Evolutionary conservation across 2,329 filamentous ascomycete species (phyloP).

Genomic region (Aspergillus flavus): DNA sequence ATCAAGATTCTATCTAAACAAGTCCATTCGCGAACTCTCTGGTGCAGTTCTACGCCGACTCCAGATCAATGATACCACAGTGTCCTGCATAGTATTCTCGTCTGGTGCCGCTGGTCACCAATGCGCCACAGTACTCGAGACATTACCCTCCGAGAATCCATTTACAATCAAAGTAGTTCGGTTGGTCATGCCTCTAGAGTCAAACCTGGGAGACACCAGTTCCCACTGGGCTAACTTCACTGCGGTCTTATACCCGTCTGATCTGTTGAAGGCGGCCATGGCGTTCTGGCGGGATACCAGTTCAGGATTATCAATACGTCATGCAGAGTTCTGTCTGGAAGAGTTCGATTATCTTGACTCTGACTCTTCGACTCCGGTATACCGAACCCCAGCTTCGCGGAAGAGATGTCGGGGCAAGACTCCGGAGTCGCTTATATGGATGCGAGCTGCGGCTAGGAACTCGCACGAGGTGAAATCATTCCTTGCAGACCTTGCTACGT

Average conservation of each 20-base stretch:
- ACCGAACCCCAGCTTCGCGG: background rate
- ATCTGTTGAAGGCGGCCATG: background rate
- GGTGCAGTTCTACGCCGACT: background rate
- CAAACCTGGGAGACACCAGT: background rate
- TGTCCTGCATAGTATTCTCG: background rate
- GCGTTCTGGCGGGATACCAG: background rate
- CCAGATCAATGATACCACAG: background rate
- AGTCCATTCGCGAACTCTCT: background rate
- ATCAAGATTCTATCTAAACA: background rate
- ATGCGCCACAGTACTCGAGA: background rate
- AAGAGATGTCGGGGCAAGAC: background rate
- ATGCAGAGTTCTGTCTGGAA: background rate
- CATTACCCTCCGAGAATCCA: background rate
- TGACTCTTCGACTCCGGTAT: background rate
- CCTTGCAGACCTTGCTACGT: background rate
- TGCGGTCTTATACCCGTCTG: background rate
- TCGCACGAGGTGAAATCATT: background rate
- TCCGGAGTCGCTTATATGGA: background rate
- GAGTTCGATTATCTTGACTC: background rate
- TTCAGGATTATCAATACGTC: background rate
- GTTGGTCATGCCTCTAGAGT: background rate
- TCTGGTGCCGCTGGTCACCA: background rate
- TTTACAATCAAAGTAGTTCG: background rate
- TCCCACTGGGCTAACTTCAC: background rate
- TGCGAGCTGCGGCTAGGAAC: background rate